Percentiles rank a stretch among this genome's conserved stretches.
These are phyloP conservation scores for Cryptococcus sp. DNA, from an alignment of 1,284 basidiomycete species.

Conservation along the genomic window DNA sequence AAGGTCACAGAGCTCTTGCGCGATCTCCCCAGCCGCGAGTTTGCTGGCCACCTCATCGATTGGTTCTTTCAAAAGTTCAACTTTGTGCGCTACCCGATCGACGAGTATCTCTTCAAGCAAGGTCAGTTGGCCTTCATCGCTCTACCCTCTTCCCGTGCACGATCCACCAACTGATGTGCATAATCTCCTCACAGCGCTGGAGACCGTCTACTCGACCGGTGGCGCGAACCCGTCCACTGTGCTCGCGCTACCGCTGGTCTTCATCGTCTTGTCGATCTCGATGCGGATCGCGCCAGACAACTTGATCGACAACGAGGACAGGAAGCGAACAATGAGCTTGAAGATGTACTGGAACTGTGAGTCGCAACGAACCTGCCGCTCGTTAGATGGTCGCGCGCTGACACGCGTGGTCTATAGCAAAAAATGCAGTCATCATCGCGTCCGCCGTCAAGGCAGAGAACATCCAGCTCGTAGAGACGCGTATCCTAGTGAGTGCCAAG, in stretches of 20 bases:
- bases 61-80: constrained; percentile 61
- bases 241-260: constrained; percentile 68
- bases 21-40: constrained; percentile 69
- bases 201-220: constrained; percentile 60
- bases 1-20: constrained; percentile 69
- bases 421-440: constrained; percentile 74
- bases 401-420: constrained; percentile 55
- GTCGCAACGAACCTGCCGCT: constrained; percentile 36
- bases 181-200: constrained; percentile 55
- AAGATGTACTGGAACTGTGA: constrained; percentile 88
- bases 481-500: constrained; percentile 57
- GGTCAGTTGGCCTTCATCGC: constrained; percentile 11
- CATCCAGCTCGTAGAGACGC: constrained; percentile 79
- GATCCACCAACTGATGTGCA: not conserved
- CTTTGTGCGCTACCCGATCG: constrained; percentile 86
- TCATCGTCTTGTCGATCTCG: constrained; percentile 85
- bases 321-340: constrained; percentile 66
- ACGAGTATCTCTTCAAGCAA: constrained; percentile 72
- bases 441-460: constrained; percentile 84
- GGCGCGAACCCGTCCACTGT: constrained; percentile 21
- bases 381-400: not conserved
- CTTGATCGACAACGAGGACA: constrained; percentile 67
- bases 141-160: not conserved
- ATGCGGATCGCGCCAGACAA: constrained; percentile 76
- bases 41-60: constrained; percentile 59